Percentiles rank a stretch among this genome's conserved stretches.
Evolutionary conservation across 2,329 filamentous ascomycete genomes (phyloP).

Genomic region (Gyromitra esculenta): DNA sequence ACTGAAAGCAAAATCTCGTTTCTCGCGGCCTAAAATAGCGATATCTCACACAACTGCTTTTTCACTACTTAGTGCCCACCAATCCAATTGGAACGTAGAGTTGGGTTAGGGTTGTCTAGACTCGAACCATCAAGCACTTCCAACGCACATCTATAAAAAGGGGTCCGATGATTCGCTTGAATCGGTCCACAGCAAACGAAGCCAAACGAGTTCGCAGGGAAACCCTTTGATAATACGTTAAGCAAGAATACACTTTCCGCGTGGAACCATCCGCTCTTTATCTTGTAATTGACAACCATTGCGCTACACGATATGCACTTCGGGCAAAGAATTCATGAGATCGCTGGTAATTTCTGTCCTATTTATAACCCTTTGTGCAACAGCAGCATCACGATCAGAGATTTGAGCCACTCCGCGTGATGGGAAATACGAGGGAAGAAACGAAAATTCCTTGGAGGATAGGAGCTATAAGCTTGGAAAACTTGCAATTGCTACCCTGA

Average conservation of each 20-base stretch:
- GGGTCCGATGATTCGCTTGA: background rate
- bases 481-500: background rate
- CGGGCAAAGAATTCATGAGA: background rate
- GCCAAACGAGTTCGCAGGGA: background rate
- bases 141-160: too few species aligned
- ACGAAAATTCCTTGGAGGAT: background rate
- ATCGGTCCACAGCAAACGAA: background rate
- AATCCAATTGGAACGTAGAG: background rate
- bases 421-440: background rate
- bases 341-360: background rate
- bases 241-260: background rate
- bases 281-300: background rate
- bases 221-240: background rate
- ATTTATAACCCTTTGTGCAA: conserved; percentile 19
- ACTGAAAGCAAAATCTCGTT: too few species aligned
- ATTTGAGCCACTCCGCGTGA: background rate
- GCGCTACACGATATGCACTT: conserved; percentile 1
- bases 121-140: background rate
- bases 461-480: background rate
- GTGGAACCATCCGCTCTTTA: conserved; percentile 11
- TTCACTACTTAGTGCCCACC: background rate
- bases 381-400: background rate
- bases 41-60: background rate
- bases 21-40: background rate
- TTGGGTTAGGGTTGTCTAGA: conserved; percentile 7